Evolutionary conservation across 2,329 filamentous ascomycete genomes (phyloP).

Genomic region (Pyrenochaeta sp.): DNA sequence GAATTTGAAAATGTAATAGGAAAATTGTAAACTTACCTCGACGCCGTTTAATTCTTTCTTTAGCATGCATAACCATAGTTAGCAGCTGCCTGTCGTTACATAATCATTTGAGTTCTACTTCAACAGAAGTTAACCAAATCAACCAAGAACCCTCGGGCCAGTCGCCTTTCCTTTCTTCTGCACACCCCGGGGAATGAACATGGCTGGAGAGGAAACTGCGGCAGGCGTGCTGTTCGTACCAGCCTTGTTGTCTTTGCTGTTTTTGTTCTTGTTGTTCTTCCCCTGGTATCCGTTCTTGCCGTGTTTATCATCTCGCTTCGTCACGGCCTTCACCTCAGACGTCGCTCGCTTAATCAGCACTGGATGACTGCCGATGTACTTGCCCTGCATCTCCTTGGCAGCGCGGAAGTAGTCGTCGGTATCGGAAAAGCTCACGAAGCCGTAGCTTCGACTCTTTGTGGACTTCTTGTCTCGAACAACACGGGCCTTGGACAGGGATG

Average conservation of each 20-base stretch:
- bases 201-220: conserved; percentile 23
- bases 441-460: conserved; percentile 94
- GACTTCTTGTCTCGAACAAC: conserved; percentile 96
- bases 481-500: conserved; percentile 88
- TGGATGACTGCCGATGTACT: conserved; percentile 98
- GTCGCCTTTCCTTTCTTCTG: conserved; percentile 45
- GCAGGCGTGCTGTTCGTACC: conserved; percentile 18
- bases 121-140: conserved; percentile 10
- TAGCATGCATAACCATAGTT: neutral
- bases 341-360: conserved; percentile 86
- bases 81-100: neutral
- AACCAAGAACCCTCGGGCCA: conserved; percentile 39
- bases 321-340: conserved; percentile 85
- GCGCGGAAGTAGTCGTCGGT: conserved; percentile 97
- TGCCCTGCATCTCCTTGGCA: conserved; percentile 97
- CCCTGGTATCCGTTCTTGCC: conserved; percentile 42
- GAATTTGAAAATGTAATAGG: neutral
- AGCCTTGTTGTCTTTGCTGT: conserved; percentile 37
- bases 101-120: neutral
- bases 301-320: conserved; percentile 58
- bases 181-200: conserved; percentile 38
- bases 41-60: neutral
- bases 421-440: conserved; percentile 94
- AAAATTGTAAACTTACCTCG: neutral
- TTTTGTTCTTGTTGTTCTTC: conserved; percentile 61